Evolutionary conservation across 1,284 basidiomycete genomes (phyloP).

Genomic region (Leccinum cinnamomeum): DNA sequence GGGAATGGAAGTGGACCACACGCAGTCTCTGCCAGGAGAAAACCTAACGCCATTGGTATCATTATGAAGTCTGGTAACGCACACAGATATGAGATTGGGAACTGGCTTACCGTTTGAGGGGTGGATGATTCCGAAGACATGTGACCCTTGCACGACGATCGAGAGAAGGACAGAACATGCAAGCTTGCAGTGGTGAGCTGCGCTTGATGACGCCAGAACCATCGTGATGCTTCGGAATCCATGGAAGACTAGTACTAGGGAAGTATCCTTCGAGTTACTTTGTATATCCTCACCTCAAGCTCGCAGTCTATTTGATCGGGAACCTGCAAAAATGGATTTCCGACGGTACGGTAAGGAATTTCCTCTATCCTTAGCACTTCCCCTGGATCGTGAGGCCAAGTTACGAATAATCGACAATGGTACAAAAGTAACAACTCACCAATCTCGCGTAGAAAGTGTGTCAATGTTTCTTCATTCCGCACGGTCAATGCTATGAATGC

Average conservation of each 20-base stretch:
- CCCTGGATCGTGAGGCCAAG: slow-evolving; percentile 24
- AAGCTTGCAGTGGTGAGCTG: too few relatives aligned
- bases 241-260: slow-evolving; percentile 1
- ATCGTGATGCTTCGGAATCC: too few relatives aligned
- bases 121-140: too few relatives aligned
- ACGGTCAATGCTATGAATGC: slow-evolving; percentile 64
- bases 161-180: too few relatives aligned
- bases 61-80: neutral
- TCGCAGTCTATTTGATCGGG: slow-evolving; percentile 29
- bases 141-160: too few relatives aligned
- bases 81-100: too few relatives aligned
- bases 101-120: too few relatives aligned
- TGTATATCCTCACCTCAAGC: slow-evolving; percentile 36
- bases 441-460: slow-evolving; percentile 40
- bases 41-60: neutral
- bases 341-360: slow-evolving; percentile 21
- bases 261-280: slow-evolving; percentile 25
- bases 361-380: slow-evolving; percentile 21
- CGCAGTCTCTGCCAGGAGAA: slow-evolving; percentile 1
- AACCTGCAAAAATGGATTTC: slow-evolving; percentile 11
- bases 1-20: slow-evolving; percentile 15
- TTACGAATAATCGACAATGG: neutral
- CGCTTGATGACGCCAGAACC: too few relatives aligned
- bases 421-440: slow-evolving; percentile 30
- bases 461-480: slow-evolving; percentile 45